Base-by-base conservation (phyloP, 2,329 filamentous ascomycete genomes). In the Fusarium sp. region DNA sequence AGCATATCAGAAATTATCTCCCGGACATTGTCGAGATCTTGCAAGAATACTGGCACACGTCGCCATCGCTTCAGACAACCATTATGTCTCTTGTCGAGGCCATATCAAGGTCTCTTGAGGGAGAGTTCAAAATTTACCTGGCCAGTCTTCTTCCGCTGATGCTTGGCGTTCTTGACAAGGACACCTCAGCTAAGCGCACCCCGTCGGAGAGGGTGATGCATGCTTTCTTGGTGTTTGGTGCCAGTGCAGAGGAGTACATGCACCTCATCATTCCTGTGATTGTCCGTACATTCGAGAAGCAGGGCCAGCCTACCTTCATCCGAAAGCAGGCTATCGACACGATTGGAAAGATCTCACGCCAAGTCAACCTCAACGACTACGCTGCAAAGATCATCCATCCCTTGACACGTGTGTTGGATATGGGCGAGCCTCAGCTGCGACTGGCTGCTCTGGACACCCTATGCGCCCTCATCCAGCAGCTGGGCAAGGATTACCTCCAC, bases 191-290 rank as follows among this genome's bases (percentile, higher is more conserved):
- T 2, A 93, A 94, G 79, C 90, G 95, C n/a, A 88, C 91, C 16
- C 93, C 95, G 3, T 97, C 95, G 0, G 95, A 98, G 81, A 93
- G 93, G 77, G 95, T 99, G 5, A 87, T 99, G 27, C 97, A 98
- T 81, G 95, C 96, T 0, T 98, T 99, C 82, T 86, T 99, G 32
- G 94, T 99, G 1, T 99, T 99, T 81, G 97, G 97, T 1, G 93
- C 95, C 0, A 98, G 95, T 79, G 94, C 94, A 13, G 97, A 99
- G 81, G 97, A 99, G 82, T 99, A 99, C 82, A 99, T 99, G 97
- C 97, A 99, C 81, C 88, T 99, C 62, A 98, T 99, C 76, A 94
- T 99, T 61, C 97, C 97, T 0, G 95, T 97, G 39, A 95, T 99
- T 79, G 95, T 99, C 10, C 92, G 93, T 52, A 93, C 98, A 58